These are phyloP conservation scores for Cryphonectria japonica DNA, from an alignment of 2,329 filamentous ascomycete genomes.

Conservation along the genomic window DNA sequence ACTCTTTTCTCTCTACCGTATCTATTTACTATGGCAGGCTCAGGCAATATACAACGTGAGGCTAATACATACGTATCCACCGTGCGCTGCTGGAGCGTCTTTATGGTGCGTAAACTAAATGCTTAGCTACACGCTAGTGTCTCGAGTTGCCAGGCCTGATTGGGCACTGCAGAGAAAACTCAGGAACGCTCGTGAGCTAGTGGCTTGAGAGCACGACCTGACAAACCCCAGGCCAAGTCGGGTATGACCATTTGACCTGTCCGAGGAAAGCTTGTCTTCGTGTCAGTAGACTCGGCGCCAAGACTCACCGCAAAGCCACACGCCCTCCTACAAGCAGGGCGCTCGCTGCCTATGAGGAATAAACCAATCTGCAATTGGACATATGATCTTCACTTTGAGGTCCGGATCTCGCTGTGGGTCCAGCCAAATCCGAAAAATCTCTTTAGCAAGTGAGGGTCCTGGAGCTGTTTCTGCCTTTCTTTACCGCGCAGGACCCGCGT, in stretches of 20 bases:
- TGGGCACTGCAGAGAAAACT: neutral
- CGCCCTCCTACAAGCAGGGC: neutral
- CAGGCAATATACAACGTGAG: neutral
- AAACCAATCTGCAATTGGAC: neutral
- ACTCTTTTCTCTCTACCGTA: neutral
- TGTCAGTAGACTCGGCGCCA: constrained; percentile 2
- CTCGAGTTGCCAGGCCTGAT: neutral
- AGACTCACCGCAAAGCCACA: neutral
- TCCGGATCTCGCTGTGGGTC: neutral
- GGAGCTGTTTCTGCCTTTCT: neutral
- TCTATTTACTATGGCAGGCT: neutral
- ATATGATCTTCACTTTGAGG: neutral
- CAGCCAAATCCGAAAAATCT: neutral
- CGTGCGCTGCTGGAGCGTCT: neutral
- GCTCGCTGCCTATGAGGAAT: neutral
- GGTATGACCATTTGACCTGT: neutral
- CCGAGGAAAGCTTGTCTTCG: constrained; percentile 8
- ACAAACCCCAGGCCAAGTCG: neutral
- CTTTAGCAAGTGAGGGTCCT: neutral
- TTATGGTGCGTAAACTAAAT: neutral
- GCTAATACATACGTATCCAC: neutral
- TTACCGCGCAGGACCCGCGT: too few relatives aligned
- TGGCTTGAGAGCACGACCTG: neutral
- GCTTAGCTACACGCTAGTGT: neutral
- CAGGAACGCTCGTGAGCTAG: neutral